Percentiles rank a stretch among this genome's conserved stretches.
These are phyloP conservation scores for Lyophyllum semitale DNA, from an alignment of 768 basidiomycete genomes.

Conservation along the genomic window DNA sequence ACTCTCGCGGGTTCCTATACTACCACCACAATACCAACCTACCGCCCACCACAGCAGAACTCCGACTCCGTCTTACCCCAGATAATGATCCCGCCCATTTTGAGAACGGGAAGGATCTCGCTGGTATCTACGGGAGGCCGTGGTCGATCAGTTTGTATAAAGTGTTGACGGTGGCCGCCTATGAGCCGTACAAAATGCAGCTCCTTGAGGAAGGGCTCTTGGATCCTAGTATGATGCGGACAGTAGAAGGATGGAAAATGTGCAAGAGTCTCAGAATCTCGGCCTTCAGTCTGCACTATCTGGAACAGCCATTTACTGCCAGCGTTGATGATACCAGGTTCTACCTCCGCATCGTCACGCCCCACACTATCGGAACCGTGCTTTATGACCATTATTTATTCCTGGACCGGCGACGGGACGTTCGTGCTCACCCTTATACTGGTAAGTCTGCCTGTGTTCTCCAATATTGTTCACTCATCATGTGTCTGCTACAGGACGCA, in stretches of 20 bases:
- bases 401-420: neutral
- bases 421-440: neutral
- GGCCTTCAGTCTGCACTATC: neutral
- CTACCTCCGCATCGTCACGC: neutral
- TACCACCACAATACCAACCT: constrained; percentile 2
- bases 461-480: neutral
- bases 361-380: neutral
- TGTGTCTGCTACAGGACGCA: neutral
- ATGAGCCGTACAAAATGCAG: neutral
- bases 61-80: constrained; percentile 7
- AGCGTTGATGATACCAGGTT: neutral
- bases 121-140: neutral
- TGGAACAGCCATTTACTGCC: constrained; percentile 5
- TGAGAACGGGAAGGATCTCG: neutral
- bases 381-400: neutral
- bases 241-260: neutral
- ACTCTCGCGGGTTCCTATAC: neutral
- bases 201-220: neutral
- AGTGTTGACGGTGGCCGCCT: neutral
- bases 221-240: neutral
- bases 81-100: neutral
- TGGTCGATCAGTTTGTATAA: constrained; percentile 1
- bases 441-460: neutral
- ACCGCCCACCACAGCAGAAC: neutral
- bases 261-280: neutral